phyloP scores from a whole-genome alignment of 2,329 filamentous ascomycete genomes.

The Ascochyta lentis region DNA sequence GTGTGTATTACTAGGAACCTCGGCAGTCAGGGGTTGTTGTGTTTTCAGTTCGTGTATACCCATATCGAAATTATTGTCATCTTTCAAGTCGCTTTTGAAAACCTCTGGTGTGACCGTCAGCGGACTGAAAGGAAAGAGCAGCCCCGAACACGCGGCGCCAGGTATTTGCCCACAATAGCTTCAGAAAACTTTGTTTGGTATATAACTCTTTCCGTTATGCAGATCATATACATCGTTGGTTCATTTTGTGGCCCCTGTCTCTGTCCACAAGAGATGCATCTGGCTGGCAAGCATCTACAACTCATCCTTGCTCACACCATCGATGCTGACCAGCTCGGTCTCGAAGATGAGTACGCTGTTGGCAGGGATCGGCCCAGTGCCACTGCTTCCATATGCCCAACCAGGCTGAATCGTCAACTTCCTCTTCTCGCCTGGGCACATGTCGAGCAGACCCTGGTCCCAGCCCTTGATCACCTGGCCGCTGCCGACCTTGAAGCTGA shows the following conservation, averaged over 20 bases:
- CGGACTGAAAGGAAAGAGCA: no score
- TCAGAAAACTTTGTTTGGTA: conserved; percentile 57
- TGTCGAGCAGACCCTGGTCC: conserved; percentile 89
- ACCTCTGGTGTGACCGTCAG: no score
- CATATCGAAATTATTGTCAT: conserved; percentile 47
- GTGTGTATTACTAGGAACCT: conserved; percentile 30
- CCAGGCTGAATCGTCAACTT: conserved; percentile 90
- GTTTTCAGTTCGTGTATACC: conserved; percentile 17
- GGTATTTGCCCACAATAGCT: no score
- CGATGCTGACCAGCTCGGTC: conserved; percentile 85
- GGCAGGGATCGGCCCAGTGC: conserved; percentile 84
- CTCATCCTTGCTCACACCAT: conserved; percentile 66
- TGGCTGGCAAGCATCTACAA: conserved; percentile 32
- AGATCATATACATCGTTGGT: no score
- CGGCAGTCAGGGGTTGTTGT: not conserved
- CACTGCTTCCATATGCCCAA: conserved; percentile 79
- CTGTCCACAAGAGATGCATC: not conserved
- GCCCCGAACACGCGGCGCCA: no score
- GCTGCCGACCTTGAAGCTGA: conserved; percentile 79
- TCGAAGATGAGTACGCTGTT: conserved; percentile 87
- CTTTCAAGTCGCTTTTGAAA: not conserved
- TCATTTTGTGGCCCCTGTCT: not conserved
- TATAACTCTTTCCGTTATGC: not conserved
- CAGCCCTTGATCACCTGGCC: conserved; percentile 96
- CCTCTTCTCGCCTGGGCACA: conserved; percentile 96